phyloP scores from a whole-genome alignment of 2,329 filamentous ascomycete genomes.

The Claviceps monticola region DNA sequence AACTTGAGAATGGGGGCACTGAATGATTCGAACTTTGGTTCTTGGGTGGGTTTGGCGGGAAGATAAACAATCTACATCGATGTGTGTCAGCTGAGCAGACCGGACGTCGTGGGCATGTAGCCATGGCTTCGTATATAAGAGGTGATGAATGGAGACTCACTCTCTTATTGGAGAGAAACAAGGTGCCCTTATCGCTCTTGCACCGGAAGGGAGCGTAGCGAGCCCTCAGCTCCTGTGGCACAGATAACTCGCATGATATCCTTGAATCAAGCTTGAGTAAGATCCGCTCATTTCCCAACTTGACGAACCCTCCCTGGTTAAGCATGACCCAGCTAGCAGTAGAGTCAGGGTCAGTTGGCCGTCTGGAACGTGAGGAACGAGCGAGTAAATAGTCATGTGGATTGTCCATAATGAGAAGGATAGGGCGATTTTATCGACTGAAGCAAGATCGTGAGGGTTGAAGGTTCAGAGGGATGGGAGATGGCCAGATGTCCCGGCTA shows the following conservation, averaged over 20 bases:
- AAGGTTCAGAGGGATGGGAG: background rate
- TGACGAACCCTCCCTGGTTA: conserved; percentile 64
- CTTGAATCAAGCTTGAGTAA: conserved; percentile 69
- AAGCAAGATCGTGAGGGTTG: background rate
- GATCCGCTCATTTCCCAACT: conserved; percentile 69
- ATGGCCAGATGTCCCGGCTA: background rate
- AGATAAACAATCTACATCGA: conserved; percentile 69
- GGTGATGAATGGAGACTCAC: conserved; percentile 32
- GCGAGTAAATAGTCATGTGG: conserved; percentile 28
- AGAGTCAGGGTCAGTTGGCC: conserved; percentile 37
- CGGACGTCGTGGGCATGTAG: background rate
- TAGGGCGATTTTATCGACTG: background rate
- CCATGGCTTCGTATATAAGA: background rate
- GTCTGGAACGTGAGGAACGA: conserved; percentile 19
- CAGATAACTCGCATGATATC: conserved; percentile 62
- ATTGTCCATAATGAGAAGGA: conserved; percentile 22
- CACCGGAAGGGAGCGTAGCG: conserved; percentile 50
- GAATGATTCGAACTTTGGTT: conserved; percentile 63
- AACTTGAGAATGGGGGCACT: conserved; percentile 78
- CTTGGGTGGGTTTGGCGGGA: conserved; percentile 51
- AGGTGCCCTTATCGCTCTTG: conserved; percentile 59
- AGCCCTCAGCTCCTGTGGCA: conserved; percentile 47
- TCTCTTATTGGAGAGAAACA: conserved; percentile 75
- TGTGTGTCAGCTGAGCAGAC: background rate
- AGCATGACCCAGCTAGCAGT: conserved; percentile 79